Evolutionary conservation across 306 rosid genomes (phyloP).

Genomic region (Vicia villosa): DNA sequence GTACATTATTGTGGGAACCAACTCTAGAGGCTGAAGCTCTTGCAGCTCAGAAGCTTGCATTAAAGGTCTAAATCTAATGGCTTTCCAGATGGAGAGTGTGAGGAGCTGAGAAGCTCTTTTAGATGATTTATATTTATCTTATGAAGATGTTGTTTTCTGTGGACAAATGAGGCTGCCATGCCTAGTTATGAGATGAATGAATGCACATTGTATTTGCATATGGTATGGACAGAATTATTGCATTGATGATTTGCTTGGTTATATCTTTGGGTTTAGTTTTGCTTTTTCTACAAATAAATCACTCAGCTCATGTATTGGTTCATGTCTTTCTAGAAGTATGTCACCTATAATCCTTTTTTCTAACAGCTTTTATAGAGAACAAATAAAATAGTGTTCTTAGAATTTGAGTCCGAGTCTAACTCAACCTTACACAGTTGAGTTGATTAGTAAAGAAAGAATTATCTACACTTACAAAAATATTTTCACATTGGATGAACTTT

Average conservation of each 20-base stretch:
- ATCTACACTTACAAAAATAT: too few species aligned
- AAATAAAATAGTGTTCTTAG: too few species aligned
- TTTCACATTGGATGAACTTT: too few species aligned
- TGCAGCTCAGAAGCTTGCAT: conserved; percentile 86
- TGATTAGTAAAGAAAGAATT: too few species aligned
- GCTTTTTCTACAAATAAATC: conserved; percentile 22
- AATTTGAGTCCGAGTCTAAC: too few species aligned
- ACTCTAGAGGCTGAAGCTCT: conserved; percentile 98
- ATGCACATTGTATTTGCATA: conserved; percentile 41
- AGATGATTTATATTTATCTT: conserved; percentile 49
- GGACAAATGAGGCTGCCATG: conserved; percentile 49
- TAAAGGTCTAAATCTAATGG: conserved; percentile 62
- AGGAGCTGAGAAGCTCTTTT: conserved; percentile 35
- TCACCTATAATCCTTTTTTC: too few species aligned
- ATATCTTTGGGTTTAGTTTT: neutral
- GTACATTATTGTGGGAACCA: conserved; percentile 89
- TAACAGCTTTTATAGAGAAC: too few species aligned
- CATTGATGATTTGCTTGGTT: conserved; percentile 39
- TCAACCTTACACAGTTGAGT: too few species aligned
- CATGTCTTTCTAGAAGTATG: too few species aligned
- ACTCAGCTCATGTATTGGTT: neutral
- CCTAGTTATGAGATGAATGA: conserved; percentile 41
- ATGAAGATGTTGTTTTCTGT: conserved; percentile 46
- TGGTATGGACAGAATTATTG: conserved; percentile 25
- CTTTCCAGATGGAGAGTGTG: conserved; percentile 33